A percentile compares a stretch with the other conserved stretches of the same genome.
These are phyloP conservation scores for Acanthamoeba lenticulata DNA, from an alignment of 208 protist genomes.

Conservation along the genomic window DNA sequence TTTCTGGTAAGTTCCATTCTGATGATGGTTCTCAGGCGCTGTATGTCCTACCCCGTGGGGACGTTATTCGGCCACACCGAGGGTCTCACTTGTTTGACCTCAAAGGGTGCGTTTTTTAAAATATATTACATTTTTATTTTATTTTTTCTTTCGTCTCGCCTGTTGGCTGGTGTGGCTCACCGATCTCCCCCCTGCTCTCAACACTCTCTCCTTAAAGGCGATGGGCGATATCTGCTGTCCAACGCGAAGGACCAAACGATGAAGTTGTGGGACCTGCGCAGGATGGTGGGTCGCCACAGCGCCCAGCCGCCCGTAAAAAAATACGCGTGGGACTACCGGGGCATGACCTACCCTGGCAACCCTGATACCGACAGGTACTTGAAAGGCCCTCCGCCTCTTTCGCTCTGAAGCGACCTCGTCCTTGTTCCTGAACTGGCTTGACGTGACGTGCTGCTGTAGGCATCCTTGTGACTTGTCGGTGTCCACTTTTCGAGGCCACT, in stretches of 20 bases:
- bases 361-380: background rate
- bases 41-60: background rate
- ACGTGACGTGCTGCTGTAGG: background rate
- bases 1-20: background rate
- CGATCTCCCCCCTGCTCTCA: too few species aligned
- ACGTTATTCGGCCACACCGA: conserved; percentile 18
- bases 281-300: background rate
- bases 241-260: conserved; percentile 57
- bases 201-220: too few species aligned
- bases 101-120: background rate
- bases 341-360: conserved; percentile 5
- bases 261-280: conserved; percentile 49
- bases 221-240: conserved; percentile 57
- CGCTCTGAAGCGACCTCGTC: too few species aligned
- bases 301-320: background rate
- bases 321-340: conserved; percentile 54
- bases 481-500: background rate
- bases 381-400: background rate
- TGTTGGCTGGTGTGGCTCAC: too few species aligned
- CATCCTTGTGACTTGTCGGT: conserved; percentile 16
- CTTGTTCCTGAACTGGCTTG: background rate
- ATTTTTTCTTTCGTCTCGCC: too few species aligned
- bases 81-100: background rate
- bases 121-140: background rate
- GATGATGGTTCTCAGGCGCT: background rate